These are phyloP conservation scores for Mucor saturninus DNA, from an alignment of 371 early-diverging fungal genomes.

Conservation along the genomic window DNA sequence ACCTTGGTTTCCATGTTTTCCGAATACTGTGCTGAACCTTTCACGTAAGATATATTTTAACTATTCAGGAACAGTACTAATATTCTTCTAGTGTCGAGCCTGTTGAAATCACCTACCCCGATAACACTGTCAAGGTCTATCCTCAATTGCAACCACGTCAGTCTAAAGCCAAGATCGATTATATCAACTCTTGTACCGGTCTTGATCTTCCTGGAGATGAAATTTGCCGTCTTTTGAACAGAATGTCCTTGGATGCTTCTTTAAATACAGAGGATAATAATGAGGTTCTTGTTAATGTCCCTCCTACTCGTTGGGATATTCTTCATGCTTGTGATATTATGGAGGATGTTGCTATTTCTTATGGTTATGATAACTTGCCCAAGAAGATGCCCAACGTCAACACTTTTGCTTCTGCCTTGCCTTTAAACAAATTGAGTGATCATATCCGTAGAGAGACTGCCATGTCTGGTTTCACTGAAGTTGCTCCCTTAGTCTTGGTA, in stretches of 20 bases:
- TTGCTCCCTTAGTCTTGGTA: slow-evolving; percentile 92
- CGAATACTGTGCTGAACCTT: slow-evolving; percentile 87
- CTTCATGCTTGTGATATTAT: slow-evolving; percentile 98
- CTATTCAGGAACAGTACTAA: neutral
- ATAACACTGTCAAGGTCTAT: slow-evolving; percentile 70
- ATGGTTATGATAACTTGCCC: slow-evolving; percentile 96
- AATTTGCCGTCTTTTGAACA: slow-evolving; percentile 77
- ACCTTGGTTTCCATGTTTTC: slow-evolving; percentile 95
- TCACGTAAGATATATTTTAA: slow-evolving; percentile 67
- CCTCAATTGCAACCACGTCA: slow-evolving; percentile 78
- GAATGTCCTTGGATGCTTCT: slow-evolving; percentile 89
- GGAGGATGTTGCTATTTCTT: slow-evolving; percentile 99
- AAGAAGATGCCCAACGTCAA: slow-evolving; percentile 79
- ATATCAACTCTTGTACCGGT: slow-evolving; percentile 89
- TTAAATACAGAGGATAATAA: slow-evolving; percentile 60
- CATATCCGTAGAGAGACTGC: slow-evolving; percentile 91
- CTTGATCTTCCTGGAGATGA: slow-evolving; percentile 75
- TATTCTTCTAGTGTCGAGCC: slow-evolving; percentile 77
- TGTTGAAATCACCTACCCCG: slow-evolving; percentile 88
- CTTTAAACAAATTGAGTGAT: slow-evolving; percentile 95
- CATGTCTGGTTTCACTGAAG: slow-evolving; percentile 95
- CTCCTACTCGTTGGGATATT: slow-evolving; percentile 95
- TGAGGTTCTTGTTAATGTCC: slow-evolving; percentile 81
- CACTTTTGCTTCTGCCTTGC: slow-evolving; percentile 90
- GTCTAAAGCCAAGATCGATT: slow-evolving; percentile 76